phyloP scores from a whole-genome alignment of 495 filamentous ascomycete species.

The Penicillium bialowiezense region DNA sequence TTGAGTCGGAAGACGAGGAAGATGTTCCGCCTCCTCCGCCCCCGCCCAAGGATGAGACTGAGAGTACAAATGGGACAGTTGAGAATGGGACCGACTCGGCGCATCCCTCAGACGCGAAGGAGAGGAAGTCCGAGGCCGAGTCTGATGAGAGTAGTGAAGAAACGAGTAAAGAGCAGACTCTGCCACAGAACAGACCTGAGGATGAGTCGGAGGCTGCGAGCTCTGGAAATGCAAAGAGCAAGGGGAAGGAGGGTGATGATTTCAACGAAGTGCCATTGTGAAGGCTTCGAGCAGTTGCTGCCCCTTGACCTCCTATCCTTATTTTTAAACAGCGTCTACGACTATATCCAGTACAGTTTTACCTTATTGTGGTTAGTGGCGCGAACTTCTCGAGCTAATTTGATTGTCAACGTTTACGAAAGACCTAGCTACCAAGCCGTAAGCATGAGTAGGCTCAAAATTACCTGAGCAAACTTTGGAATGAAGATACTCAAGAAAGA shows the following conservation, averaged over 20 bases:
- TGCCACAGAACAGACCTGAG: conserved; percentile 25
- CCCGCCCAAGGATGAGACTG: conserved; percentile 38
- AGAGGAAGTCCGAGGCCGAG: conserved; percentile 4
- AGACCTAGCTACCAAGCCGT: too few relatives aligned
- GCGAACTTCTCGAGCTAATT: too few relatives aligned
- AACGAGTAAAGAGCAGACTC: conserved; percentile 16
- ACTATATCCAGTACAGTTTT: conserved; percentile 24
- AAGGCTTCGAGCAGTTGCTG: too few relatives aligned
- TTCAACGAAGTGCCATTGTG: conserved; percentile 44
- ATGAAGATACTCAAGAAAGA: too few relatives aligned
- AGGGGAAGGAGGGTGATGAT: conserved; percentile 38
- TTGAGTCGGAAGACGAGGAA: conserved; percentile 27
- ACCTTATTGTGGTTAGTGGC: conserved; percentile 11
- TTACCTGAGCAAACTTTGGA: too few relatives aligned
- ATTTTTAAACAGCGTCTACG: conserved; percentile 12
- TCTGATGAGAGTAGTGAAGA: conserved; percentile 11
- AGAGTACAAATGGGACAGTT: conserved; percentile 9
- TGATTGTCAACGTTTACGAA: too few relatives aligned
- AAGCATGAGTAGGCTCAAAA: too few relatives aligned
- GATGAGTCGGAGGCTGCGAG: conserved; percentile 16
- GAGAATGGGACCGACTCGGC: conserved; percentile 20
- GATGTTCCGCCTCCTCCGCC: conserved; percentile 30
- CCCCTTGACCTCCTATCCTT: conserved; percentile 2
- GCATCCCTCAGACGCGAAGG: conserved; percentile 8
- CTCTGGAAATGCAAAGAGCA: conserved; percentile 20